Evolutionary conservation across 768 basidiomycete species (phyloP).

Genomic region (Psilocybe azurescens): DNA sequence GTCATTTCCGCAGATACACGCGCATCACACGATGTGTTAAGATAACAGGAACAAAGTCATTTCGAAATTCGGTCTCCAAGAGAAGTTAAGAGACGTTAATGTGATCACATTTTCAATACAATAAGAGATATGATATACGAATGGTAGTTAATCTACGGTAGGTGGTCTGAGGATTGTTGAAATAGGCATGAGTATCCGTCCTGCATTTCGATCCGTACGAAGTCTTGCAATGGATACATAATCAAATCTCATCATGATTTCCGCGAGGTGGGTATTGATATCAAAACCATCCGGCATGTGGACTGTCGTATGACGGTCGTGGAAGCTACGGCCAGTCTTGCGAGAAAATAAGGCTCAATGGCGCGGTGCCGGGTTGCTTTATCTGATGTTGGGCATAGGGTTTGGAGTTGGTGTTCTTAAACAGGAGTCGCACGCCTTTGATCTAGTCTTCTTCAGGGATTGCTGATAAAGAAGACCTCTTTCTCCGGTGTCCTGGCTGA

Average conservation of each 20-base stretch:
- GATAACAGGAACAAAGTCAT: constrained; percentile 8
- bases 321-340: not conserved
- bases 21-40: constrained; percentile 22
- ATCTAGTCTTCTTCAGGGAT: constrained; percentile 35
- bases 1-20: constrained; percentile 11
- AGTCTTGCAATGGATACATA: not conserved
- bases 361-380: constrained; percentile 18
- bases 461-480: constrained; percentile 27
- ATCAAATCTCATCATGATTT: constrained; percentile 5
- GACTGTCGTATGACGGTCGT: not conserved
- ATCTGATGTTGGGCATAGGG: constrained; percentile 23
- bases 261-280: constrained; percentile 2
- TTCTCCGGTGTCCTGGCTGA: constrained; percentile 29
- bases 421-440: constrained; percentile 8
- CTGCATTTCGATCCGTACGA: not conserved
- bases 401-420: constrained; percentile 13
- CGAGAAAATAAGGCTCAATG: constrained; percentile 14
- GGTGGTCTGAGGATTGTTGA: constrained; percentile 11
- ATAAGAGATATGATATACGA: constrained; percentile 3
- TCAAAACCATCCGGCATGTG: constrained; percentile 8
- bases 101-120: constrained; percentile 5
- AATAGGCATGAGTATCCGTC: constrained; percentile 12
- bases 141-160: constrained; percentile 15
- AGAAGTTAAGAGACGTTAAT: not conserved
- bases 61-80: constrained; percentile 6